Evolutionary conservation across 306 rosid species (phyloP), one percentile per base, ranked within the genome.

Genomic region (Cucumis melo): DNA sequence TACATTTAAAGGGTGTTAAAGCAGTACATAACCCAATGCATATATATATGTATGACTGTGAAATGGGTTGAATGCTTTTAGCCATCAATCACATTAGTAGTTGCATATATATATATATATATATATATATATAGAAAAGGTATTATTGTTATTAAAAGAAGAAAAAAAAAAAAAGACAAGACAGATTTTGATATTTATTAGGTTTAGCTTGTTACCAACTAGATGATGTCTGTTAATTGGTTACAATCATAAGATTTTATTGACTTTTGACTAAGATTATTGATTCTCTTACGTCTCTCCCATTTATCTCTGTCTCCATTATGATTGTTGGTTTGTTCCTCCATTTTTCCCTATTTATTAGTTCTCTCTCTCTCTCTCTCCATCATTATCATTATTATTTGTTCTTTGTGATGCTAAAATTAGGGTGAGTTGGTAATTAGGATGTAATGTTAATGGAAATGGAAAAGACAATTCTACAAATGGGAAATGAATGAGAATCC

Each of bases 401-500:
- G 50, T 10, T 39, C 16, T 38, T 0, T 66, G 27, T 65, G 73
- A 38, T 65, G 73, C 73, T 15, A 71, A 71, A 71, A 71, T 71
- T 71, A 71, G 58, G 41, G 75, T 48, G 41, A 48, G 60, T 48
- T 27, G 60, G 76, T 48, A 72, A 72, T 72, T 27, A 50, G 76
- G 76, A 50, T 72, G 59, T 16, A 50, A 72, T 24, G 76, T 27
- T 72, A 50, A 23, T 72, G 76, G 76, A 32, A 72, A 72, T 48
- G 60, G 76, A 72, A 21, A 72, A 42, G 76, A 71, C 76, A 73
- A 51, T 51, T 73, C 61, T 38, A 73, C 50, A 73, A 73, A 73
- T 73, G 76, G 61, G 76, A 73, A 73, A 73, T 73, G 61, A 73
- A 51, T 73, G 46, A 73, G 76, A 72, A 50, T 72, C 76, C 76